Base-by-base conservation (phyloP, 352 stramenopile species). In the Bremia lactucae region DNA sequence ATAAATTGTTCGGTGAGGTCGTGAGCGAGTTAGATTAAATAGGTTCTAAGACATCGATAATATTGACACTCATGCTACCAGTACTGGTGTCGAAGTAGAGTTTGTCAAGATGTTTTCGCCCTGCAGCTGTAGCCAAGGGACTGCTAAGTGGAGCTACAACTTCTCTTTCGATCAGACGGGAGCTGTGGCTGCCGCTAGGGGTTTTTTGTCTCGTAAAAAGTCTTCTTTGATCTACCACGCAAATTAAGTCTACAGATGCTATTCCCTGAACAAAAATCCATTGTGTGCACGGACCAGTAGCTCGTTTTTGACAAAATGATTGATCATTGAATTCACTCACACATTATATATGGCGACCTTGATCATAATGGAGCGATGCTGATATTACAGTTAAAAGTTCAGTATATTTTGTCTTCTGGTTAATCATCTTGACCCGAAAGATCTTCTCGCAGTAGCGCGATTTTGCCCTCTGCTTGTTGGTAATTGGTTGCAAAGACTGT, bases 251-350 rank as follows among this genome's bases (percentile, higher is more conserved):
- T 82, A 13, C 47, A 59, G 14, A 73, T 89, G 65, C 36, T 86
- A 1, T 89, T 89, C 42, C 87, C 83, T 39, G 77, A 89, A 35
- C 70, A 85, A 19, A 72, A 89, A 45, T 53, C 62, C 13, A 76
- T 89, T 25, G 42, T 52, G 4, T 65, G 58, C 29, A 68, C 48
- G n/a, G 69, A 70, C 0, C 55, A 69, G 23, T 56, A 65, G 24
- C 38, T 56, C 11, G 53, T 68, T 45, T 87, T 83, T 42, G 75
- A 89, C 4, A 74, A 87, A n/a, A 36, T 86, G 62, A 65, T 49
- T 89, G 10, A 50, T 89, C 31, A 63, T 89, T 11, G 45, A 86
- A 16, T 62, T 70, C 37, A 61, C 0, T 69, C 70, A 4, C 52
- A 83, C n/a, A 69, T 89, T 18, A 52, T 82, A n/a, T 52, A 86